Conservation (phyloP, 1,284 basidiomycete species). For the Marasmius fiardii region DNA sequence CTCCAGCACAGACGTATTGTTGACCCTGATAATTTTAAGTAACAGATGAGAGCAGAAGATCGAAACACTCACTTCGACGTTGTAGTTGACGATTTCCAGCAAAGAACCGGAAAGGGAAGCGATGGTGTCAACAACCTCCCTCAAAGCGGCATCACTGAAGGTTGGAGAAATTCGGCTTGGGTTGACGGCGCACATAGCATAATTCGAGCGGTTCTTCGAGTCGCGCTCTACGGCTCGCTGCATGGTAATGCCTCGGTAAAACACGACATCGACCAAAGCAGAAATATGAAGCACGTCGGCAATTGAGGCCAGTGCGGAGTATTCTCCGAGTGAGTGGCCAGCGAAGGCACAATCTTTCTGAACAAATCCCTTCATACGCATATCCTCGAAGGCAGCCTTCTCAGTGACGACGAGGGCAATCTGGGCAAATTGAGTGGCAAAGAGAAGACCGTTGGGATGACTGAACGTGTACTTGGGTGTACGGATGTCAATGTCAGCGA, state of each 20-base stretch:
- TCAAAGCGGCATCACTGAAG: conserved; percentile 89
- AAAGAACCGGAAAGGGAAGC: conserved; percentile 74
- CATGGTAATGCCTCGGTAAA: conserved; percentile 99
- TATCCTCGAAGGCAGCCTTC: conserved; percentile 97
- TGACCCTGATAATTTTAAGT: conserved; percentile 57
- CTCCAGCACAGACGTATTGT: conserved; percentile 98
- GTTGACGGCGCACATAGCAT: conserved; percentile 99
- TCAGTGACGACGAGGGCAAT: conserved; percentile 98
- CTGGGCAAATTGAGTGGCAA: conserved; percentile 98
- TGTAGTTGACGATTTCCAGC: conserved; percentile 96
- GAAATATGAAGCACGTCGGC: conserved; percentile 95
- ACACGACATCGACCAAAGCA: conserved; percentile 96
- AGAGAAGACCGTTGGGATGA: conserved; percentile 92
- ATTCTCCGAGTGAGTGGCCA: conserved; percentile 97
- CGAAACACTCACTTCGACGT: conserved; percentile 75
- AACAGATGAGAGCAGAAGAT: neutral
- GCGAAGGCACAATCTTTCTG: conserved; percentile 92
- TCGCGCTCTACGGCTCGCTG: conserved; percentile 97
- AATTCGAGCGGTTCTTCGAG: conserved; percentile 88
- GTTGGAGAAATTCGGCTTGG: conserved; percentile 92
- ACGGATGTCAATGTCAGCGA: conserved; percentile 88
- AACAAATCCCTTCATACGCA: conserved; percentile 94
- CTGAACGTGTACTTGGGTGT: conserved; percentile 97
- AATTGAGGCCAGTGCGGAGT: conserved; percentile 95
- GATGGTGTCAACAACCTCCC: conserved; percentile 94